Base-by-base conservation (phyloP, 345 rosid species). In the Sapria himalayana region DNA sequence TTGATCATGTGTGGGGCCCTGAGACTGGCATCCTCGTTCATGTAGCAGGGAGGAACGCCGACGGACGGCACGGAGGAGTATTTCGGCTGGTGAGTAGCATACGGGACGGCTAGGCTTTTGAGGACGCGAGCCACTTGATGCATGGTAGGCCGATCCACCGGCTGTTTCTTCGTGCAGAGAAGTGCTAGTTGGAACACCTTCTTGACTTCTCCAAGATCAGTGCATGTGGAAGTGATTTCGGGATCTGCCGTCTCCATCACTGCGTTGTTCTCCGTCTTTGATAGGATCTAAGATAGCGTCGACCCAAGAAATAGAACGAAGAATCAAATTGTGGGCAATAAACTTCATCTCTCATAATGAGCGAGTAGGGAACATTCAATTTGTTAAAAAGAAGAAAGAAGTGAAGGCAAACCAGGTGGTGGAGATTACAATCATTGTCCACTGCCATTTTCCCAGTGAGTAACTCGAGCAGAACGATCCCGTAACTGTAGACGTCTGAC, bases 401-500 rank as follows among this genome's bases (percentile, higher is more conserved):
- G n/a, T 25, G 48, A 61, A 40, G 37, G 61, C 80, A 19, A 57
- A 86, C 94, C 91, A 82, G 68, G 15, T 82, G 91, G 58, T 76
- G 98, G 43, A 89, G 93, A 54, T 82, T 89, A 54, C 73, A 72
- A 40, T 89, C 98, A 3, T 76, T 65, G 49, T 89, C 98, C 4
- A 89, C 98, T 0, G 98, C 93, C 54, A 72, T 78, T 61, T 76
- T 70, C 45, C 94, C 72, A 1, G 98, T 89, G 37, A 89, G 63
- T 64, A 89, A 39, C 70, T 89, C 94, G 16, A 89, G 92, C 7
- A 89, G 70, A 34, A 89, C 91, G 29, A 89, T 66, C 25, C 95
- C 98, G 3, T 65, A 89, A 52, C 98, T 82, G 55, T 82, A 89
- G n/a, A 89, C 91, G 54, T 82, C 95, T 0, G 95, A 82, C 45